Percentiles rank a stretch among this genome's conserved stretches.
phyloP scores from a whole-genome alignment of 202 grass and related monocot species.

The Setaria italica region DNA sequence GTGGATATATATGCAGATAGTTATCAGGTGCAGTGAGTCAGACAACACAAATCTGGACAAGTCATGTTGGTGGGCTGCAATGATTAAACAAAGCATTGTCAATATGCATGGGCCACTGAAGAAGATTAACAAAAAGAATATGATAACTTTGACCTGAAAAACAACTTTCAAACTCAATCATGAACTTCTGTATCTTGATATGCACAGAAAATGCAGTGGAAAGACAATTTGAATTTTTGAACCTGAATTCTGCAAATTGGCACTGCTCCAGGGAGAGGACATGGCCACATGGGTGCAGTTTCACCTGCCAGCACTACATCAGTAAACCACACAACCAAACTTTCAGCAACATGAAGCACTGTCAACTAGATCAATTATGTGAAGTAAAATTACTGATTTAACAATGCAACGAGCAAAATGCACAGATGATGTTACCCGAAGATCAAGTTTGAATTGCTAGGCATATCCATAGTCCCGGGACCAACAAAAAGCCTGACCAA shows the following conservation, averaged over 20 bases:
- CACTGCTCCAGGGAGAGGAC: neutral
- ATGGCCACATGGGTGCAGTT: neutral
- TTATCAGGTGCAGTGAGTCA: neutral
- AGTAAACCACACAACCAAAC: neutral
- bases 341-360: conserved; percentile 21
- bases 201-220: neutral
- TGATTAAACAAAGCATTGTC: conserved; percentile 12
- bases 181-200: neutral
- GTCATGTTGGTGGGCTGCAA: conserved; percentile 6
- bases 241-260: neutral
- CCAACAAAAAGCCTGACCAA: neutral
- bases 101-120: neutral
- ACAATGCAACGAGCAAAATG: neutral
- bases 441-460: neutral
- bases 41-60: conserved; percentile 22
- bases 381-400: neutral
- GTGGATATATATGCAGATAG: neutral
- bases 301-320: neutral
- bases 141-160: conserved; percentile 12
- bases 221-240: neutral
- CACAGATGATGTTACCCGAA: neutral
- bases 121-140: neutral
- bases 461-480: neutral
- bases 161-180: neutral
- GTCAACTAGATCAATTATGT: neutral